phyloP scores from a whole-genome alignment of 257 asterid genomes.

The Salvia splendens region DNA sequence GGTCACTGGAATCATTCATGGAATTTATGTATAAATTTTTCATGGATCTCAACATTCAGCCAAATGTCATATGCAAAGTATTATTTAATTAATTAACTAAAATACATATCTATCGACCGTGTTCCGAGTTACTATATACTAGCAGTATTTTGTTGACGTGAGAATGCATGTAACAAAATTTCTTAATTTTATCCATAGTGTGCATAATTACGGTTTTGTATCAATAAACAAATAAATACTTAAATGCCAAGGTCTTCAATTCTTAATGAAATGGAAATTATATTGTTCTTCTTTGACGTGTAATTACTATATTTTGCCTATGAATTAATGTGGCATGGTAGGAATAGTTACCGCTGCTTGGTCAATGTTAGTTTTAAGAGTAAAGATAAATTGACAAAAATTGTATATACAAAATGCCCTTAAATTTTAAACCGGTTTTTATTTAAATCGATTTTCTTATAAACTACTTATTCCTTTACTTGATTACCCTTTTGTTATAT shows the following conservation, averaged over 20 bases:
- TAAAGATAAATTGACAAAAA: too few species aligned
- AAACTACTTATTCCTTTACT: too few species aligned
- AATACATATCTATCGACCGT: conserved; percentile 17
- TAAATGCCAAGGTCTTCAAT: conserved; percentile 1
- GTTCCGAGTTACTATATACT: conserved; percentile 14
- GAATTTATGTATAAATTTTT: conserved; percentile 17
- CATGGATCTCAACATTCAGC: conserved; percentile 49
- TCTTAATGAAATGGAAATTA: conserved; percentile 5
- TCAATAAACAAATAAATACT: neutral
- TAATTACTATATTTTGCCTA: conserved; percentile 19
- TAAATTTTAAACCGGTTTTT: too few species aligned
- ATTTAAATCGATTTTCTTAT: too few species aligned
- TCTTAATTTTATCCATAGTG: neutral
- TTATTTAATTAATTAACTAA: conserved; percentile 8
- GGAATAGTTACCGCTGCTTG: neutral
- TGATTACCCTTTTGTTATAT: too few species aligned
- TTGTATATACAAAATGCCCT: too few species aligned
- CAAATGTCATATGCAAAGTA: conserved; percentile 31
- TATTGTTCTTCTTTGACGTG: conserved; percentile 7
- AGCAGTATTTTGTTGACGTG: conserved; percentile 26
- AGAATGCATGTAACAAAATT: conserved; percentile 11
- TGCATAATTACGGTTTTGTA: neutral
- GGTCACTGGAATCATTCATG: conserved; percentile 45
- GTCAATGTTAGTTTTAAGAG: conserved; percentile 33
- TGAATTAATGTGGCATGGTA: conserved; percentile 26